Percentiles rank a stretch among this genome's conserved stretches.
Evolutionary conservation across 1,284 basidiomycete species (phyloP).

Genomic region (Pisolithus thermaeus): DNA sequence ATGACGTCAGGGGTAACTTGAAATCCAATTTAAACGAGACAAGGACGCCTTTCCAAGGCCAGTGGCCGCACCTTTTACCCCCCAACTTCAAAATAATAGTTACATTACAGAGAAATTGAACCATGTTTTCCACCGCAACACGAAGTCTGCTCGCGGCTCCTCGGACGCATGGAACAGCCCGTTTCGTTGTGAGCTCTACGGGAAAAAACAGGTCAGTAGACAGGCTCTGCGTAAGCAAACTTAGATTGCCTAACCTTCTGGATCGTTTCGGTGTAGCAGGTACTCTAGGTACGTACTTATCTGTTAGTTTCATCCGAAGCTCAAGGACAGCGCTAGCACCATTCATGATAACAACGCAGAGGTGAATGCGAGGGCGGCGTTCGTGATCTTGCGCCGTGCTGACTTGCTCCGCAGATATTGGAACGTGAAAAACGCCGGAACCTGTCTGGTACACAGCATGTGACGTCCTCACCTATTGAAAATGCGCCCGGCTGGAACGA

Average conservation of each 20-base stretch:
- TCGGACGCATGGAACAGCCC: background rate
- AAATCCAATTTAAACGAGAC: background rate
- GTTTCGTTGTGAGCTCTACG: background rate
- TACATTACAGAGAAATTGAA: background rate
- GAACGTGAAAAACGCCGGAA: constrained; percentile 56
- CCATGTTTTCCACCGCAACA: background rate
- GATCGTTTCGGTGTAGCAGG: background rate
- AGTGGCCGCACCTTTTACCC: too few species aligned
- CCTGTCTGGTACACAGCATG: constrained; percentile 42
- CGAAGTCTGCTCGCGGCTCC: background rate
- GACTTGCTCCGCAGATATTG: constrained; percentile 35
- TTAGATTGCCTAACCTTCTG: background rate
- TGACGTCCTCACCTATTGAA: constrained; percentile 44
- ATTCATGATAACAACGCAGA: constrained; percentile 60
- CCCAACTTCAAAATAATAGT: too few species aligned
- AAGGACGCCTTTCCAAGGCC: too few species aligned
- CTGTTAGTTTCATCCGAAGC: background rate
- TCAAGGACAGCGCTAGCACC: constrained; percentile 41
- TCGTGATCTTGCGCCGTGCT: background rate
- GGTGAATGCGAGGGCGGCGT: constrained; percentile 27
- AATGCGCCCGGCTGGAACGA: constrained; percentile 76
- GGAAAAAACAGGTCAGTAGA: constrained; percentile 2
- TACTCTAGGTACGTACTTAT: constrained; percentile 12
- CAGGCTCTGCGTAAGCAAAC: background rate
- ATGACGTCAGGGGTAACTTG: background rate